A percentile compares a stretch with the other conserved stretches of the same genome.
These are phyloP conservation scores for Tetrapisispora fleetii DNA, from an alignment of 805 yeast species.

Conservation along the genomic window DNA sequence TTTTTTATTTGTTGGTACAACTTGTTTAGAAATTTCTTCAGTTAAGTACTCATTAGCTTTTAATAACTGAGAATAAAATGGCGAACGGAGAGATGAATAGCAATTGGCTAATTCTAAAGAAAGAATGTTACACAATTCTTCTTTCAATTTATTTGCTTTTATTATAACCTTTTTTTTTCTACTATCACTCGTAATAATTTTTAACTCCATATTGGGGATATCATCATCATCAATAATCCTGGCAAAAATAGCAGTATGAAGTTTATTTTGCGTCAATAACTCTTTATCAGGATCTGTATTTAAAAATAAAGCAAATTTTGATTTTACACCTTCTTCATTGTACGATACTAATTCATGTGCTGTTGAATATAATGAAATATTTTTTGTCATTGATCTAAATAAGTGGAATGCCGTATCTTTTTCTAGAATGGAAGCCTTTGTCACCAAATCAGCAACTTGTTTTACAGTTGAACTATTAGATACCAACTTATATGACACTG, in stretches of 20 bases:
- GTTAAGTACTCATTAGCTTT: slow-evolving; percentile 16
- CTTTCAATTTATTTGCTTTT: slow-evolving; percentile 9
- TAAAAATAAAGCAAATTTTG: slow-evolving; percentile 57
- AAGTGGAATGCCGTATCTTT: slow-evolving; percentile 82
- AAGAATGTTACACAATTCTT: slow-evolving; percentile 5
- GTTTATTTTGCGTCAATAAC: slow-evolving; percentile 29
- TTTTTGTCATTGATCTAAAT: slow-evolving; percentile 42
- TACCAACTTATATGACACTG: slow-evolving; percentile 19
- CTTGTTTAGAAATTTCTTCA: slow-evolving; percentile 3
- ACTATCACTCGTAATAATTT: slow-evolving; percentile 8
- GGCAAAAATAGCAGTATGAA: slow-evolving; percentile 43
- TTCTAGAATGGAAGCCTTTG: slow-evolving; percentile 64
- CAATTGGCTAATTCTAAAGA: slow-evolving; percentile 12
- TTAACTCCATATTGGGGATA: slow-evolving; percentile 9
- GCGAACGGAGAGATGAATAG: slow-evolving; percentile 21
- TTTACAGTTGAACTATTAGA: slow-evolving; percentile 41
- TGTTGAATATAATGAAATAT: slow-evolving; percentile 44
- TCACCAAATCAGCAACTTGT: slow-evolving; percentile 38
- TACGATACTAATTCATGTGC: slow-evolving; percentile 57
- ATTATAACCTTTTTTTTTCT: slow-evolving; percentile 2
- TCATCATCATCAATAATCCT: slow-evolving; percentile 30
- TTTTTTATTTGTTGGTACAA: not conserved
- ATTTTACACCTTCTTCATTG: slow-evolving; percentile 42
- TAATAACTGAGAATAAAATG: slow-evolving; percentile 12
- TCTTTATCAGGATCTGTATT: slow-evolving; percentile 40